Conservation (phyloP, 2,329 filamentous ascomycete species). For the Elsinoe perseae region DNA sequence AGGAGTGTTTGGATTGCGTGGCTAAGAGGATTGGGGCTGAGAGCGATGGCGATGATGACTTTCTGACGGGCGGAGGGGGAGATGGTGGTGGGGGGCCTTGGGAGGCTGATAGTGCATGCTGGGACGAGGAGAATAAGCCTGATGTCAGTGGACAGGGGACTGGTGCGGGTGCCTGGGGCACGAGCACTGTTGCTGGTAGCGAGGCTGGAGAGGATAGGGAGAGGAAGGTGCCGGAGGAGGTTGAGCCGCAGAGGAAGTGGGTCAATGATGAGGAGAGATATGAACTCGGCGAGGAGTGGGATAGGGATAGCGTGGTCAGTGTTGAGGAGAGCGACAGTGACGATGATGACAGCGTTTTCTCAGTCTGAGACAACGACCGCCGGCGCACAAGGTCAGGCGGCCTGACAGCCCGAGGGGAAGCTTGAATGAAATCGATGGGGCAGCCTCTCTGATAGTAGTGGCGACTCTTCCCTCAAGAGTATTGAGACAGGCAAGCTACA, state of each 20-base stretch:
- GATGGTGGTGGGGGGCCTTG: not conserved
- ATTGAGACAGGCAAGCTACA: too few species aligned
- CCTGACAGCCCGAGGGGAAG: too few species aligned
- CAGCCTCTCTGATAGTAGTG: too few species aligned
- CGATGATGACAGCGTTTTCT: constrained; percentile 4
- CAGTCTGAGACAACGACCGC: too few species aligned
- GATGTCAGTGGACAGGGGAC: not conserved
- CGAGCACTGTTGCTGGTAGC: not conserved
- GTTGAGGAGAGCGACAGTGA: constrained; percentile 13
- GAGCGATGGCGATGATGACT: not conserved
- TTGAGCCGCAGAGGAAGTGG: not conserved
- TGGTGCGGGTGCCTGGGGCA: not conserved
- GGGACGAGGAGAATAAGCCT: not conserved
- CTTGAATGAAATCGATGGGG: too few species aligned
- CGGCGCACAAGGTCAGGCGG: too few species aligned
- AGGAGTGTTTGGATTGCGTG: constrained; percentile 13
- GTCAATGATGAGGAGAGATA: not conserved
- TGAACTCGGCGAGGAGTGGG: constrained; percentile 11
- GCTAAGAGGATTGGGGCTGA: not conserved
- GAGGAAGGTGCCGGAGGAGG: not conserved
- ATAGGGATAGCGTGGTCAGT: constrained; percentile 2
- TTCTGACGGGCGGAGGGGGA: not conserved
- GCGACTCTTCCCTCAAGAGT: too few species aligned
- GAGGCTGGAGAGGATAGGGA: not conserved
- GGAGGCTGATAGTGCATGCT: not conserved